These are phyloP conservation scores for Raphanus hybrid DNA, from an alignment of 441 rosid genomes.

Conservation along the genomic window DNA sequence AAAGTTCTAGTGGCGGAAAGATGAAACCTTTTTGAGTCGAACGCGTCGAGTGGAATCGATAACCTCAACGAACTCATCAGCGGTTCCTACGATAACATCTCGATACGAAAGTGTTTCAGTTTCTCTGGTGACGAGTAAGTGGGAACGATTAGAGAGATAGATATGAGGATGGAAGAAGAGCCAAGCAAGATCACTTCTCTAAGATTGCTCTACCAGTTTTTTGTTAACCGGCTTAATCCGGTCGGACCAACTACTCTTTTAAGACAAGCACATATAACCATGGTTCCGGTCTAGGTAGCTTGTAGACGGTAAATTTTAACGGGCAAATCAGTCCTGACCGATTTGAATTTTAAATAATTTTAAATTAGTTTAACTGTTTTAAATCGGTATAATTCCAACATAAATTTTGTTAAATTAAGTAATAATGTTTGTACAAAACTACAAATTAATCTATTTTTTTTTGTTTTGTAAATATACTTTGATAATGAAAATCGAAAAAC, in stretches of 20 bases:
- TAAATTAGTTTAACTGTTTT: too few species aligned
- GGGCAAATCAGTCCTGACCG: too few species aligned
- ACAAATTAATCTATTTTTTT: too few species aligned
- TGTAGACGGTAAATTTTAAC: too few species aligned
- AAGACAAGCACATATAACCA: not conserved
- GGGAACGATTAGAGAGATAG: constrained; percentile 17
- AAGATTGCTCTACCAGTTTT: not conserved
- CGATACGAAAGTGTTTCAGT: not conserved
- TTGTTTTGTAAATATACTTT: too few species aligned
- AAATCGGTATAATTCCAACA: too few species aligned
- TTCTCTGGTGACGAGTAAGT: too few species aligned
- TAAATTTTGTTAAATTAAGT: too few species aligned
- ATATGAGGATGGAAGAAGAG: constrained; percentile 13
- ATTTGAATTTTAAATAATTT: too few species aligned
- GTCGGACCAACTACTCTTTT: constrained; percentile 17
- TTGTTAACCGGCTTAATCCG: not conserved
- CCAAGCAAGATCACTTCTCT: not conserved
- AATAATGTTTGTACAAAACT: too few species aligned
- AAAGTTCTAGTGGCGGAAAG: constrained; percentile 46
- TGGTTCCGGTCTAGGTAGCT: too few species aligned
- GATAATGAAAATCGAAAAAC: too few species aligned
- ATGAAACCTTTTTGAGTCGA: constrained; percentile 59
- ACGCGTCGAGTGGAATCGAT: constrained; percentile 49
- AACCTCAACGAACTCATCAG: constrained; percentile 64
- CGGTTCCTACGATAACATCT: constrained; percentile 15